These are phyloP conservation scores for Lepidium didymum DNA, from an alignment of 345 rosid genomes.

Conservation along the genomic window DNA sequence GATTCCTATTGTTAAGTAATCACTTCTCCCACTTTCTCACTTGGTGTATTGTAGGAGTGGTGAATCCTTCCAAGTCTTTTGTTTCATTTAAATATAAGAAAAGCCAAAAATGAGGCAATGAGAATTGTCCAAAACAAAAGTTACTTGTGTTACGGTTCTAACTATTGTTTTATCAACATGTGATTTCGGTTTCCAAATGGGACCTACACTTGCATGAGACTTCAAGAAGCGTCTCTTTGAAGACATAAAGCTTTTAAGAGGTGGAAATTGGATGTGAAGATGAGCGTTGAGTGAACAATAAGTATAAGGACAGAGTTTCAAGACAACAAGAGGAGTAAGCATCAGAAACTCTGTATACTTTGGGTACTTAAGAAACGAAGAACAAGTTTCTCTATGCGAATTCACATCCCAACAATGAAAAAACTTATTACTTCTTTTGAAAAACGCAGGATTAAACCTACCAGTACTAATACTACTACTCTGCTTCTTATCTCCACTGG, in stretches of 20 bases:
- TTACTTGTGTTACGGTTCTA: no score
- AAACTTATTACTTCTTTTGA: constrained; percentile 30
- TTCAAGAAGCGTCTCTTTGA: constrained; percentile 48
- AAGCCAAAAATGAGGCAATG: no score
- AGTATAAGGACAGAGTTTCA: constrained; percentile 58
- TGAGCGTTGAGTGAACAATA: constrained; percentile 81
- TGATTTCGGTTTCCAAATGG: no score
- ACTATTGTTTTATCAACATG: no score
- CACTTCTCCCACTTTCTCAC: no score
- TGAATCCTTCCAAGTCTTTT: no score
- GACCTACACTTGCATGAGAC: constrained; percentile 39
- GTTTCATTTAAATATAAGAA: no score
- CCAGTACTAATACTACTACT: constrained; percentile 18
- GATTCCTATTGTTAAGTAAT: no score
- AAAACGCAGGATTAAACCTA: not conserved
- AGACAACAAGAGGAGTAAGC: constrained; percentile 44
- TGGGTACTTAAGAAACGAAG: constrained; percentile 63
- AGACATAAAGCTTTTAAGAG: constrained; percentile 51
- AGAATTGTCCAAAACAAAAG: no score
- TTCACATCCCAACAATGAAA: not conserved
- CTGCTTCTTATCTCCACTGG: constrained; percentile 31
- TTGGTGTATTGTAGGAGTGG: no score
- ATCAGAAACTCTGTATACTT: constrained; percentile 49
- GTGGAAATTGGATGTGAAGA: constrained; percentile 46
- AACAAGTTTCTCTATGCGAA: constrained; percentile 52